Conservation (phyloP, 2,329 filamentous ascomycete genomes). For the Alternaria sp. region DNA sequence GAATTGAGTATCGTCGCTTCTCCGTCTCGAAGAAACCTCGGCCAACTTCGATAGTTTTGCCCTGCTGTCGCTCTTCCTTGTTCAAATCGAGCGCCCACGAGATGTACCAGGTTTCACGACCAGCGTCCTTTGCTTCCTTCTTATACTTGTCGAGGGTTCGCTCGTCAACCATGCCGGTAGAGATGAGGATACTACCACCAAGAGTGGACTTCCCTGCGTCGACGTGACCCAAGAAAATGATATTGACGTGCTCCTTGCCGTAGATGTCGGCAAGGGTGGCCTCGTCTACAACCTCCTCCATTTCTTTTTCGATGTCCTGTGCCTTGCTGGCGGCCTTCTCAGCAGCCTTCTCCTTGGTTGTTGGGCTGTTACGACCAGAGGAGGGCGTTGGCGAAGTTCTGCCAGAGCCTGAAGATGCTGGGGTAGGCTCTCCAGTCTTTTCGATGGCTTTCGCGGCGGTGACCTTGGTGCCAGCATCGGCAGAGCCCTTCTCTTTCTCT, state of each 20-base stretch:
- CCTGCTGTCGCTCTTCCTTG: constrained; percentile 94
- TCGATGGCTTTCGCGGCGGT: constrained; percentile 88
- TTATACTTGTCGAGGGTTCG: constrained; percentile 95
- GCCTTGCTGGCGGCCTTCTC: constrained; percentile 71
- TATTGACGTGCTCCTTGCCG: constrained; percentile 91
- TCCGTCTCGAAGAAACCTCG: constrained; percentile 94
- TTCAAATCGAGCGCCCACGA: constrained; percentile 98
- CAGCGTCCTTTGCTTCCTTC: constrained; percentile 91
- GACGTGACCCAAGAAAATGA: constrained; percentile 98
- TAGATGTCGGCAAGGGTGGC: constrained; percentile 92
- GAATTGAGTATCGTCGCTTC: constrained; percentile 92
- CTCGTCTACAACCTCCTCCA: constrained; percentile 79
- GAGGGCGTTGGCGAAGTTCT: constrained; percentile 82
- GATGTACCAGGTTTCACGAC: constrained; percentile 97
- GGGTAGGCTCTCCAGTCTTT: constrained; percentile 77
- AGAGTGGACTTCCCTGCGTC: constrained; percentile 98
- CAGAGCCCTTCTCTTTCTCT: constrained; percentile 54
- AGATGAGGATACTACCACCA: constrained; percentile 90
- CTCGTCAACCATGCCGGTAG: constrained; percentile 99
- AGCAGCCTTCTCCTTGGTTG: constrained; percentile 65
- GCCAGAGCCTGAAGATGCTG: constrained; percentile 63
- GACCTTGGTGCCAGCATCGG: constrained; percentile 82
- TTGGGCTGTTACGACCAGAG: constrained; percentile 84
- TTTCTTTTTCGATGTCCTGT: constrained; percentile 85
- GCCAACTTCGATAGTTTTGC: constrained; percentile 97